These are phyloP conservation scores for Bruguiera hainesii DNA, from an alignment of 441 rosid species.

Conservation along the genomic window DNA sequence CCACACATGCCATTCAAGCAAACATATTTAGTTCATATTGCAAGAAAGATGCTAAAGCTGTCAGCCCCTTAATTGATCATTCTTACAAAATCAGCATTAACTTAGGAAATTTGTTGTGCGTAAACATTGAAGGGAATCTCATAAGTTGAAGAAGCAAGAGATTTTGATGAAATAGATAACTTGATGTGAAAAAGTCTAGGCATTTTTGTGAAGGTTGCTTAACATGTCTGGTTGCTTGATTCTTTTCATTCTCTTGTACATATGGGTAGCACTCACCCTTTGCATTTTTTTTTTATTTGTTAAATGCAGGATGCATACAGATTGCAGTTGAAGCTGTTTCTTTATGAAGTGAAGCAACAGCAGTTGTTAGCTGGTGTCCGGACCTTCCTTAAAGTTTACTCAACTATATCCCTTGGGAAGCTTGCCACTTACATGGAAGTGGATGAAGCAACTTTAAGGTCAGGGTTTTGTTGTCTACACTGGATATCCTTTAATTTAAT, in stretches of 20 bases:
- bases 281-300: neutral
- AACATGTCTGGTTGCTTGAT: neutral
- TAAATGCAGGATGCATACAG: slow-evolving; percentile 80
- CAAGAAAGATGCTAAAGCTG: too few relatives aligned
- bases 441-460: slow-evolving; percentile 89
- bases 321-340: slow-evolving; percentile 89
- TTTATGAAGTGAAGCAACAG: slow-evolving; percentile 92
- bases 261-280: neutral
- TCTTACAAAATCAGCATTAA: too few relatives aligned
- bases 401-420: slow-evolving; percentile 76
- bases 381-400: slow-evolving; percentile 78
- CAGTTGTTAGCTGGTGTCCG: slow-evolving; percentile 79
- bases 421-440: slow-evolving; percentile 92
- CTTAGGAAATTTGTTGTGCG: too few relatives aligned
- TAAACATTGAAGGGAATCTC: too few relatives aligned
- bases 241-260: neutral
- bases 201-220: neutral
- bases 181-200: neutral
- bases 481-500: neutral
- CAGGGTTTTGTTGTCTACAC: neutral
- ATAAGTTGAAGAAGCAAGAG: too few relatives aligned
- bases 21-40: too few relatives aligned
- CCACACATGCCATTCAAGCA: slow-evolving; percentile 1
- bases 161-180: too few relatives aligned
- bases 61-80: too few relatives aligned